Conservation (phyloP, 352 stramenopile species). For the Globisporangium polare region DNA sequence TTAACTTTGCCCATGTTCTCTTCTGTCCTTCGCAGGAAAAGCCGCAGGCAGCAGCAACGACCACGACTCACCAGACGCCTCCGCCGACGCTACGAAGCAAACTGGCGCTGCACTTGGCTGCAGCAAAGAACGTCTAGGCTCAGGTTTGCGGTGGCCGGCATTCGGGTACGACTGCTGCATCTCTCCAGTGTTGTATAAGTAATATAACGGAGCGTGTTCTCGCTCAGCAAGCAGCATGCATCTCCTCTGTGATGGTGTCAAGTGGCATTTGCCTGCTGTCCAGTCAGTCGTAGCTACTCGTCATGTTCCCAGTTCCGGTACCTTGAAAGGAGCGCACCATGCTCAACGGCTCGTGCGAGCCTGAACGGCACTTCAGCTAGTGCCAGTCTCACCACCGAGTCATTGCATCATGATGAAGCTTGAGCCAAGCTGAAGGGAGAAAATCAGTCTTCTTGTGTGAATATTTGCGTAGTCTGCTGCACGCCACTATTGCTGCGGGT, state of each 20-base stretch:
- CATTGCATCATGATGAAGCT: too few species aligned
- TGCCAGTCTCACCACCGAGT: too few species aligned
- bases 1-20: neutral
- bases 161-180: neutral
- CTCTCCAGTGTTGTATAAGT: neutral
- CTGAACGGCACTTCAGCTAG: too few species aligned
- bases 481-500: constrained; percentile 5
- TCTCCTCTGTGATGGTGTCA: too few species aligned
- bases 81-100: constrained; percentile 38
- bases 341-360: too few species aligned
- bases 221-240: neutral
- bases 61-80: constrained; percentile 5
- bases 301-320: too few species aligned
- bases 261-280: too few species aligned
- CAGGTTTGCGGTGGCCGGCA: neutral
- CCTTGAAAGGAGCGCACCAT: too few species aligned
- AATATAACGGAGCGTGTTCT: neutral
- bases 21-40: neutral
- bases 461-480: neutral
- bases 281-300: too few species aligned
- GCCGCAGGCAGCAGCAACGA: constrained; percentile 15
- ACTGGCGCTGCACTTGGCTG: constrained; percentile 34
- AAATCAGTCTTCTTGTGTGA: too few species aligned
- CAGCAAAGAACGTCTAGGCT: constrained; percentile 35
- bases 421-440: too few species aligned